Base-by-base conservation (phyloP, 2,329 filamentous ascomycete species). In the Pseudogymnoascus sp. region DNA sequence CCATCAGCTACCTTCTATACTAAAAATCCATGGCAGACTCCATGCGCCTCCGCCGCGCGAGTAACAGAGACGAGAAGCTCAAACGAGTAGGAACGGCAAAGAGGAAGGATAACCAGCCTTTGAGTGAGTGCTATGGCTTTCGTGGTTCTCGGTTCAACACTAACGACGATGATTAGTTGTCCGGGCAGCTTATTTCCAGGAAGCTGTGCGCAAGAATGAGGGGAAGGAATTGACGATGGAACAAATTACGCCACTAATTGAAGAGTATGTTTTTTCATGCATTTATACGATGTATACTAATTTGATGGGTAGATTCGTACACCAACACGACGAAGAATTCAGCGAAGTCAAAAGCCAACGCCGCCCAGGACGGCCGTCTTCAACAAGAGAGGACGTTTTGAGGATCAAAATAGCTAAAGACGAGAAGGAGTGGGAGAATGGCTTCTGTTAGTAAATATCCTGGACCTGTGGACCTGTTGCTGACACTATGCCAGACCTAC, bases 11-110 rank as follows among this genome's bases (percentile, higher is more conserved):
- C 29, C 7, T 23, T 7, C 16, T 21, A 5, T 57, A 57, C 51
- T 57, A 57, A 57, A 45, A 34, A 57, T 57, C 5, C 3, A 11
- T 34, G 36, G 37, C 21, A 61, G 91, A 97, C 79, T 90, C 92
- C 3, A 85, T 88, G 72, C 85, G 91, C 61, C 79, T 97, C 67
- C 88, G 91, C 74, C 84, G 87, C 70, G 95, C 95, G 18, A 84
- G 85, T 66, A 83, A 87, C 67, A 83, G 95, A 75, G 93, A 97
- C 71, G 88, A 95, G 71, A 90, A 90, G 73, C 81, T 99, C 37
- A 85, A 86, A 69, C 89, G 88, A 73, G 79, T 93, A 63, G 83
- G 86, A 21, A 78, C 83, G n/a, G 80, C 86, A 39, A 84, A 90
- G 70, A 83, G 83, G 70, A 95, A 88, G 75, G 85, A 83, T 67